A percentile compares a stretch with the other conserved stretches of the same genome.
Evolutionary conservation across 208 protist species (phyloP).

Genomic region (Trypanosoma lewisi): DNA sequence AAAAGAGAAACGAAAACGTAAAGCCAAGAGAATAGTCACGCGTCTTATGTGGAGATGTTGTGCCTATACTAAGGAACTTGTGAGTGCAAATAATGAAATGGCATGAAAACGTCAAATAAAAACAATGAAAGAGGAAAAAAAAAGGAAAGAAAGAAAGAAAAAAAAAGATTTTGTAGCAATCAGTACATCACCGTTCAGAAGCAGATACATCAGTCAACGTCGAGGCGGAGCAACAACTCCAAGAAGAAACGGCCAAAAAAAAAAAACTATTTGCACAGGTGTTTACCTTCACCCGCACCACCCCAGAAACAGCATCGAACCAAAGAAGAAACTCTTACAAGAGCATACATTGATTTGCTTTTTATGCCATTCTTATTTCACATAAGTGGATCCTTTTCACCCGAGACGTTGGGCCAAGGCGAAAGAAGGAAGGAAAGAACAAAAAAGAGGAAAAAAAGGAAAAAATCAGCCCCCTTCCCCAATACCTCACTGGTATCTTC

Average conservation of each 20-base stretch:
- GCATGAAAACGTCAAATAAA: too few relatives aligned
- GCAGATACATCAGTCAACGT: too few relatives aligned
- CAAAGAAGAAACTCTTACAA: background rate
- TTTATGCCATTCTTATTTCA: background rate
- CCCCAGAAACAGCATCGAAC: background rate
- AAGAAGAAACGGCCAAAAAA: too few relatives aligned
- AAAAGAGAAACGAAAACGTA: too few relatives aligned
- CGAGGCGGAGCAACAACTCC: too few relatives aligned
- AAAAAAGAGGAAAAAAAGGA: slow-evolving; percentile 1
- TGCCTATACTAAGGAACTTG: too few relatives aligned
- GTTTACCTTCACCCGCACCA: background rate
- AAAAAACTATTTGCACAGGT: background rate
- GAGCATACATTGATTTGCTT: slow-evolving; percentile 5
- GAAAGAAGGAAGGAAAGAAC: background rate
- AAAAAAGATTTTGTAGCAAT: too few relatives aligned
- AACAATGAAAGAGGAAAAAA: background rate
- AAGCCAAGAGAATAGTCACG: too few relatives aligned
- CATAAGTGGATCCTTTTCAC: background rate
- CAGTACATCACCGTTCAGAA: too few relatives aligned
- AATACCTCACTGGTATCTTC: too few relatives aligned
- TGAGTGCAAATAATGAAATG: too few relatives aligned
- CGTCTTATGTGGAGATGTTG: too few relatives aligned
- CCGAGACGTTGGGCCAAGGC: background rate
- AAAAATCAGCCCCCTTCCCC: slow-evolving; percentile 2
- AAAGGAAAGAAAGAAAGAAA: background rate